Evolutionary conservation across 2,329 filamentous ascomycete species (phyloP), one percentile per base, ranked within the genome.

Genomic region (Chaetomium olivaceum): DNA sequence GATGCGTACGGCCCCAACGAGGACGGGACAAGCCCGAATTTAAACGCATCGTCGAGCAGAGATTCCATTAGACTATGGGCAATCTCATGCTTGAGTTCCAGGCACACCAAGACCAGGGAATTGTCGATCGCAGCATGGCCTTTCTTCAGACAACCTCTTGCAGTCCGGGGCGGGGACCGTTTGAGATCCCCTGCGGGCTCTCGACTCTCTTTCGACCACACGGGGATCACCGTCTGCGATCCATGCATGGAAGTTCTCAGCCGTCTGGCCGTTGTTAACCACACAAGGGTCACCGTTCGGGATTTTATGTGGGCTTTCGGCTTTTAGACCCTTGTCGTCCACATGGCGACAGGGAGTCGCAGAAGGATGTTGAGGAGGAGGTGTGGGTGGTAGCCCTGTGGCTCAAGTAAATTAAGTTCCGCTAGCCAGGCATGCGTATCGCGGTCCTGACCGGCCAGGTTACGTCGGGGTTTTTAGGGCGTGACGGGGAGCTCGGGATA

Each of bases 291-390:
- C 14, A 43, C 39, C 5, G 3, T n/a, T 5, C 5, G 16, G 16
- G 5, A 43, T 43, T 19, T 19, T 19, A n/a, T 43, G 39, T 7
- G 39, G 16, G 4, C 39, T n/a, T 36, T 36, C 33, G 36, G 16
- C 36, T 39, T 8, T 39, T 6, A 19, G 39, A 43, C n/a, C 52
- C 61, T 29, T 63, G 55, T 43, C 55, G 23, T 19, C 61, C 46
- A 63, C 61, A 55, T 58, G 55, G 55, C 55, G 21, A 29, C 61
- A 63, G 21, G 61, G 61, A 58, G 31, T 19, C 9, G 16, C 23
- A n/a, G 5, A 25, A 19, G 50, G 33, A 29, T 6, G 14, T 27
- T 16, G 48, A 21, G 19, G 7, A 16, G 27, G 8, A 5, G 25
- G 16, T n/a, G 25, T 19, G 16, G 14, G 27, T 29, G 46, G 2